Evolutionary conservation across 805 yeast species (phyloP).

Genomic region (Myxozyma udenii): DNA sequence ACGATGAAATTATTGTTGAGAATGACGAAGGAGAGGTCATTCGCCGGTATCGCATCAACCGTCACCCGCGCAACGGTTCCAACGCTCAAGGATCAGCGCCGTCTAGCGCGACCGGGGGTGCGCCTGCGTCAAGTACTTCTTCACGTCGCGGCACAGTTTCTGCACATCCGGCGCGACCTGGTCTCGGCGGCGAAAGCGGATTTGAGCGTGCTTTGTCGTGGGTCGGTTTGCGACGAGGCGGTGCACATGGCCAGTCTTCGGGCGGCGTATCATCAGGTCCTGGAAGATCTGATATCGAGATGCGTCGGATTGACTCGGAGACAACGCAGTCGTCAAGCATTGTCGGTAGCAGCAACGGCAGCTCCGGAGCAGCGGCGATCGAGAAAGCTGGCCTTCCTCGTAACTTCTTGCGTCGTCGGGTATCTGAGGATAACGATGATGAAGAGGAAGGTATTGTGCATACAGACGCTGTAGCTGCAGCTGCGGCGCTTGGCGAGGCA

Average conservation of each 20-base stretch:
- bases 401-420: conserved; percentile 25
- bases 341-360: not conserved
- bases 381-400: conserved; percentile 29
- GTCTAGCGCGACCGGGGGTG: not conserved
- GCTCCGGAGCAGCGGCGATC: conserved; percentile 6
- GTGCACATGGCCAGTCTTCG: not conserved
- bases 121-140: no score
- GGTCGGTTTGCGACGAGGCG: conserved; percentile 49
- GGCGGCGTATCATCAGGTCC: not conserved
- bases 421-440: conserved; percentile 6
- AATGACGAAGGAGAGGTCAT: conserved; percentile 89
- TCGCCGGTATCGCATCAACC: conserved; percentile 73
- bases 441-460: conserved; percentile 19
- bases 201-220: conserved; percentile 49
- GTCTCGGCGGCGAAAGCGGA: conserved; percentile 11
- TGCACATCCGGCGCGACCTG: conserved; percentile 6
- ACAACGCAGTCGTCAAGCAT: conserved; percentile 6
- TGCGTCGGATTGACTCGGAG: conserved; percentile 16
- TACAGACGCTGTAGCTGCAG: not conserved
- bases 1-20: conserved; percentile 75
- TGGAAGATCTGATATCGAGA: conserved; percentile 13
- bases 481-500: not conserved
- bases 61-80: conserved; percentile 42
- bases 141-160: no score
- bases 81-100: not conserved